Percentiles rank a stretch among this genome's conserved stretches.
Conservation (phyloP, 208 protist species). For the Trypanosoma rangeli region DNA sequence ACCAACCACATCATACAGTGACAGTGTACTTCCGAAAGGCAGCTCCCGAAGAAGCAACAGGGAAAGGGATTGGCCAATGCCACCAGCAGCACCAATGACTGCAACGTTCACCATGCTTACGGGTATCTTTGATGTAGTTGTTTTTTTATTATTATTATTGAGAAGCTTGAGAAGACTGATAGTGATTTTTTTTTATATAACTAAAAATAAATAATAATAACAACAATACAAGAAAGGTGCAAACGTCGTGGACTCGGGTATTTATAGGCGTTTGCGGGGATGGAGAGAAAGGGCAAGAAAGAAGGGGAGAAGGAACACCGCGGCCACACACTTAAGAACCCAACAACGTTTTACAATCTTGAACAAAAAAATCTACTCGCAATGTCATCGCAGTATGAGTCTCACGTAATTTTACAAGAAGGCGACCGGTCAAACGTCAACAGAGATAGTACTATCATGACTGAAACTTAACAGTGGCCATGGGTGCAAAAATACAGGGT, state of each 20-base stretch:
- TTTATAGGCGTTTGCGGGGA: too few species aligned
- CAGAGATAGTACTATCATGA: too few species aligned
- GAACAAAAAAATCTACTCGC: constrained; percentile 1
- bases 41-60: constrained; percentile 80
- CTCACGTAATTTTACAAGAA: neutral
- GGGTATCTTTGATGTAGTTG: too few species aligned
- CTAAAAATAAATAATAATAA: too few species aligned
- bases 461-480: neutral
- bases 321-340: neutral
- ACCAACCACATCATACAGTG: constrained; percentile 89
- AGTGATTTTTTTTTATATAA: neutral
- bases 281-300: too few species aligned
- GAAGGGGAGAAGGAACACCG: constrained; percentile 6
- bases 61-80: constrained; percentile 89
- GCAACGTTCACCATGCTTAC: constrained; percentile 81
- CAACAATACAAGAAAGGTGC: neutral
- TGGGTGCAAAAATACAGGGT: neutral
- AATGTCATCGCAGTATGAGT: neutral
- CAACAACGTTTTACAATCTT: neutral
- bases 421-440: neutral
- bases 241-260: too few species aligned
- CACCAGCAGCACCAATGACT: constrained; percentile 86
- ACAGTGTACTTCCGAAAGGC: constrained; percentile 83
- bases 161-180: neutral
- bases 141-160: too few species aligned